phyloP scores from a whole-genome alignment of 2,329 filamentous ascomycete species.

The Colletotrichum sp. region DNA sequence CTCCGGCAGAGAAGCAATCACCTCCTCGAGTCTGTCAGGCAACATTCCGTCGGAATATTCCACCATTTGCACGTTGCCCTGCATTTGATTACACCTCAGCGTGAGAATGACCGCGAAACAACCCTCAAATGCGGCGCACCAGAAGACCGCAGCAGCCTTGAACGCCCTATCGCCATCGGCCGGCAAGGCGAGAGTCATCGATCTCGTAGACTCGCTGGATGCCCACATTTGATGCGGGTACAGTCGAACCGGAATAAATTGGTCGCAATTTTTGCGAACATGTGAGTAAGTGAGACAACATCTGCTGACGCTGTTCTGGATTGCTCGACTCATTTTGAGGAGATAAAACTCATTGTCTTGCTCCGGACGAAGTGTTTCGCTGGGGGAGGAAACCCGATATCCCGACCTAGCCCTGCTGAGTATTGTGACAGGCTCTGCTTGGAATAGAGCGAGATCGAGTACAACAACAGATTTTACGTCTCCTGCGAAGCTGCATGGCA shows the following conservation, averaged over 20 bases:
- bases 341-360: fast-evolving
- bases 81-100: neutral
- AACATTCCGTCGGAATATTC: neutral
- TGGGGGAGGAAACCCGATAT: neutral
- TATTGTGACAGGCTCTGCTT: neutral
- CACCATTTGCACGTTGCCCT: neutral
- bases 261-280: fast-evolving
- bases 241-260: neutral
- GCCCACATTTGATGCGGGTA: neutral
- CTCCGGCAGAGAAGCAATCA: neutral
- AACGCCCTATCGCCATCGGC: neutral
- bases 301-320: neutral
- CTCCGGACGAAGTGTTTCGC: neutral
- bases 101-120: neutral
- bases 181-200: neutral
- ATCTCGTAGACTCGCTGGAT: neutral
- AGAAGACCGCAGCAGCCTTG: neutral
- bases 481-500: neutral
- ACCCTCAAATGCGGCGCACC: fast-evolving
- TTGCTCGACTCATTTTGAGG: neutral
- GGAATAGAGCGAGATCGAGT: too few relatives aligned
- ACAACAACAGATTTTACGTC: neutral
- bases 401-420: neutral
- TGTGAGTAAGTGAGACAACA: neutral
- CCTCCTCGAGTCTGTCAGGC: neutral